Percentiles rank a stretch among this genome's conserved stretches.
phyloP scores from a whole-genome alignment of 2,329 filamentous ascomycete species.

The Penicillium sp. region DNA sequence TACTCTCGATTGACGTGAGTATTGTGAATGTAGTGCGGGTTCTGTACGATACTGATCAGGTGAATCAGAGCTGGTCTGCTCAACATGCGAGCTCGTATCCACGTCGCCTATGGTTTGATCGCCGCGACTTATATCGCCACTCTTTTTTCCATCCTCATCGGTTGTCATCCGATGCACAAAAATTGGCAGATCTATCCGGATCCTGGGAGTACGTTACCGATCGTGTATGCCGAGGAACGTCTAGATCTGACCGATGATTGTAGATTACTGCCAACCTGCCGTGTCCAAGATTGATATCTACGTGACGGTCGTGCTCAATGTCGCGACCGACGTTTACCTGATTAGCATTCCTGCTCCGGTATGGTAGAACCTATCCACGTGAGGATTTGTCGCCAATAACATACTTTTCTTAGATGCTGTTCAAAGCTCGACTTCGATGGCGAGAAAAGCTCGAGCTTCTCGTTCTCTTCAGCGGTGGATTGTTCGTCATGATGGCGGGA shows the following conservation, averaged over 20 bases:
- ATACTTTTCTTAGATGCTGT: constrained; percentile 47
- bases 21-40: not conserved
- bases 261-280: constrained; percentile 50
- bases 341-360: constrained; percentile 59
- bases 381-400: not conserved
- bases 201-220: constrained; percentile 50
- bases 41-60: not conserved
- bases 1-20: constrained; percentile 54
- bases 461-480: constrained; percentile 55
- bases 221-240: too few relatives aligned
- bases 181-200: constrained; percentile 62
- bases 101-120: constrained; percentile 53
- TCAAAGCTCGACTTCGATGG: constrained; percentile 50
- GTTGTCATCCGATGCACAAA: constrained; percentile 53
- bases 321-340: constrained; percentile 59
- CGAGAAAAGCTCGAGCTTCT: constrained; percentile 54
- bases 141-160: constrained; percentile 51
- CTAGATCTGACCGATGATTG: not conserved
- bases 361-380: constrained; percentile 3
- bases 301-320: constrained; percentile 54
- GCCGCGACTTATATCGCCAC: constrained; percentile 50
- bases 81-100: constrained; percentile 47
- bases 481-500: constrained; percentile 56
- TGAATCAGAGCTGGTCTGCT: constrained; percentile 37
- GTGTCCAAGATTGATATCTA: constrained; percentile 53